phyloP scores from a whole-genome alignment of 805 yeast species.

The Cyberlindnera japonica region DNA sequence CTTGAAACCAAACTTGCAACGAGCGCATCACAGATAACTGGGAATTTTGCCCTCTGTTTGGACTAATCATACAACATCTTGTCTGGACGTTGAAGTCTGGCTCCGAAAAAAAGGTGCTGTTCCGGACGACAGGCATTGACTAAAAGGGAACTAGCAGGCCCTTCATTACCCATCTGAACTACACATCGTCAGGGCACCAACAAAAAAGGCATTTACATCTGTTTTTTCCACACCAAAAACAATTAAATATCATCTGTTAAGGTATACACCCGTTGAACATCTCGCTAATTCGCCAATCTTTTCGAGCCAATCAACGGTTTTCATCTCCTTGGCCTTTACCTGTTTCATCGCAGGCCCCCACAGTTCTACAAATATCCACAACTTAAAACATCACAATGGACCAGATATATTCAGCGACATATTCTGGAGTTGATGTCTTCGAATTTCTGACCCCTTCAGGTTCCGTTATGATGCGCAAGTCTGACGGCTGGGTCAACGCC shows the following conservation, averaged over 20 bases:
- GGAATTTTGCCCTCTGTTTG: not conserved
- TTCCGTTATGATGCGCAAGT: slow-evolving; percentile 73
- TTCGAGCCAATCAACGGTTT: no score
- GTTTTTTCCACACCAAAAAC: no score
- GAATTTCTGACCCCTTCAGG: slow-evolving; percentile 64
- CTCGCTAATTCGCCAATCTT: not conserved
- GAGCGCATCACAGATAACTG: not conserved
- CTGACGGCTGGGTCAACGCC: slow-evolving; percentile 87
- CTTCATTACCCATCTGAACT: no score
- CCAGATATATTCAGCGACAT: slow-evolving; percentile 68
- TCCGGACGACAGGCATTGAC: no score
- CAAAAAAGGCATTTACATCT: no score
- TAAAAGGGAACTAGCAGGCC: no score
- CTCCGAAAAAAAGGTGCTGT: no score
- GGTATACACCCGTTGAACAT: not conserved
- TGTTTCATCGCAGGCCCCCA: not conserved
- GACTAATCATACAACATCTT: no score
- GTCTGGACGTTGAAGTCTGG: no score
- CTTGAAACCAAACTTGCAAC: no score
- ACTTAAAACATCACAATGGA: slow-evolving; percentile 14
- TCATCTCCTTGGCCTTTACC: not conserved
- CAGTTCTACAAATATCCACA: not conserved
- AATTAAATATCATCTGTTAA: no score
- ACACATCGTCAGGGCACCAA: no score
- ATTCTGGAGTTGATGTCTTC: slow-evolving; percentile 81